Percentiles rank a stretch among this genome's conserved stretches.
These are phyloP conservation scores for Camelina hispida DNA, from an alignment of 345 rosid genomes.

Conservation along the genomic window DNA sequence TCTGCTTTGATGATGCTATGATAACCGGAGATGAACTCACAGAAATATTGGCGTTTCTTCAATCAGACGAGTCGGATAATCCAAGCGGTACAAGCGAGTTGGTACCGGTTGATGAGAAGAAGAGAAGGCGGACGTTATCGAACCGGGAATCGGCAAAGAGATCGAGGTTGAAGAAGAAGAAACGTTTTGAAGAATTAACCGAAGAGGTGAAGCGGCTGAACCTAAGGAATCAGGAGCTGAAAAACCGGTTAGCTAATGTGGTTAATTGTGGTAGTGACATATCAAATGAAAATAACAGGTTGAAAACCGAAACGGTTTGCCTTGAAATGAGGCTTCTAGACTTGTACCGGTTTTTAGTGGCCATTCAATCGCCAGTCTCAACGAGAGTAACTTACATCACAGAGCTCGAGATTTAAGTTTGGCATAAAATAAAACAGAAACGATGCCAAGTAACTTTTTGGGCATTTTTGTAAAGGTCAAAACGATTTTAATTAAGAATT, in stretches of 20 bases:
- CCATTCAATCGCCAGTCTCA: conserved; percentile 49
- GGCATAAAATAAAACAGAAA: neutral
- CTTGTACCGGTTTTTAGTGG: conserved; percentile 47
- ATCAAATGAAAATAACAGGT: conserved; percentile 59
- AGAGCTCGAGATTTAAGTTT: conserved; percentile 28
- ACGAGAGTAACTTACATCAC: conserved; percentile 32
- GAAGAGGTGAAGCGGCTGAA: conserved; percentile 55
- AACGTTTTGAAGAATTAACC: conserved; percentile 62
- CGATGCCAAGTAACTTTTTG: conserved; percentile 1
- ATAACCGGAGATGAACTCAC: conserved; percentile 52
- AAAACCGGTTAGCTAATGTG: conserved; percentile 46
- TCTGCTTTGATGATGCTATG: conserved; percentile 43
- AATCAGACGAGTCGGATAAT: conserved; percentile 41
- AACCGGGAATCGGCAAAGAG: conserved; percentile 92
- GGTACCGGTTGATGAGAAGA: conserved; percentile 58
- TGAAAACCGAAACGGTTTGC: conserved; percentile 57
- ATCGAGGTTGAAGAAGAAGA: conserved; percentile 86
- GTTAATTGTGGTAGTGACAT: conserved; percentile 47
- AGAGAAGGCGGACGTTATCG: conserved; percentile 69
- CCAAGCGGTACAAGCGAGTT: conserved; percentile 54
- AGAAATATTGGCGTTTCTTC: conserved; percentile 56
- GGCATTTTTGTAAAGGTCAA: conserved; percentile 25
- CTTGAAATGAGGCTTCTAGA: conserved; percentile 58
- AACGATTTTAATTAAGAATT: conserved; percentile 9
- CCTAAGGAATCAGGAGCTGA: conserved; percentile 62